phyloP scores from a whole-genome alignment of 805 yeast species.

The Ogataea nakhonphanomensis region DNA sequence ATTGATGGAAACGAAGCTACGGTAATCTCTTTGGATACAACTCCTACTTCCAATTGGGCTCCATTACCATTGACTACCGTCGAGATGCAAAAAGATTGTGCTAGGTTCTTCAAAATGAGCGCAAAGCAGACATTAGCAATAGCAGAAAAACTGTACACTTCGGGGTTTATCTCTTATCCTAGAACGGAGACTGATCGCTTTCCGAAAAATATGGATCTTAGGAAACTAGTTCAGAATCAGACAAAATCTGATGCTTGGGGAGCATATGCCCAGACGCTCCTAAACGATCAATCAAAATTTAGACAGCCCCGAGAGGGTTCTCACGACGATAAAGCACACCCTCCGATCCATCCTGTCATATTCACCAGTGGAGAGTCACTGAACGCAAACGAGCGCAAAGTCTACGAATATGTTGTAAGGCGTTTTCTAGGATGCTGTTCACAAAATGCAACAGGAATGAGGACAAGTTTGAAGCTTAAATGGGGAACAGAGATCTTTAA shows the following conservation, averaged over 20 bases:
- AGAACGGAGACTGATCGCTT: conserved; percentile 95
- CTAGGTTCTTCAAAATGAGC: conserved; percentile 66
- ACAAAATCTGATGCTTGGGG: conserved; percentile 63
- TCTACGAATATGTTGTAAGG: conserved; percentile 82
- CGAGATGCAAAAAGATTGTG: conserved; percentile 83
- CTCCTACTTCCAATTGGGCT: conserved; percentile 70
- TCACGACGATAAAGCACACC: conserved; percentile 94
- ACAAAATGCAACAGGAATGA: conserved; percentile 78
- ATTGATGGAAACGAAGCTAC: conserved; percentile 42
- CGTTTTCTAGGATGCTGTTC: conserved; percentile 92
- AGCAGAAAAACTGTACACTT: conserved; percentile 84
- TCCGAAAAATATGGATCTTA: conserved; percentile 72
- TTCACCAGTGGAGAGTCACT: conserved; percentile 28
- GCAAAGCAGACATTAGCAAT: conserved; percentile 73
- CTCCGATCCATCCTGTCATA: conserved; percentile 90
- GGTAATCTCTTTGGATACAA: conserved; percentile 48
- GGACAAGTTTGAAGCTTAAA: conserved; percentile 54
- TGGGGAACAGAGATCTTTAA: conserved; percentile 80
- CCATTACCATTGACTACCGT: conserved; percentile 95
- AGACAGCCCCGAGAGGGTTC: conserved; percentile 74
- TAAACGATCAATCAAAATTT: conserved; percentile 43
- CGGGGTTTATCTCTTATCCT: conserved; percentile 89
- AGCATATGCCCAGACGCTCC: conserved; percentile 49
- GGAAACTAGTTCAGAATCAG: conserved; percentile 59
- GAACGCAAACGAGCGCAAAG: conserved; percentile 53